Evolutionary conservation across 2,329 filamentous ascomycete species (phyloP), one percentile per base, ranked within the genome.

Genomic region (Fusarium solani-melongenae): DNA sequence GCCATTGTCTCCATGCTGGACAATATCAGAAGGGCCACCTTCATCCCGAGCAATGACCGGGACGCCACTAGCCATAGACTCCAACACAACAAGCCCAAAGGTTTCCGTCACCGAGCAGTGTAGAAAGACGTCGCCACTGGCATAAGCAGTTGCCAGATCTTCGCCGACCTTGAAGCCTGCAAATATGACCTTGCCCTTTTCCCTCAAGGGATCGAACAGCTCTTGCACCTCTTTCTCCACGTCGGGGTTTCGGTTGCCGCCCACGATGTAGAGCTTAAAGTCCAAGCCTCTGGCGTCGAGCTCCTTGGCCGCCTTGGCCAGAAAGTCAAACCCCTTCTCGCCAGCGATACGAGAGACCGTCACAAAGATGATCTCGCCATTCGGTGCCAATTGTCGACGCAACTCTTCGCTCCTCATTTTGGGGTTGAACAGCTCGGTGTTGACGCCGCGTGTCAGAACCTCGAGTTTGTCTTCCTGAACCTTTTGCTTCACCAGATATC

Each of bases 91-190:
- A 11, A 93, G 83, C 1, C 92, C 92, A 79, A 93, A 93, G 0
- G 92, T 93, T 80, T 93, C 92, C 1, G 91, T 93, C 66, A 93
- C 84, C 24, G 90, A 93, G 81, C 91, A 92, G 81, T 93, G 91
- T 15, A 93, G 81, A 77, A 93, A 93, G n/a, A 93, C 74, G 77
- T 93, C 91, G 1, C 88, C 91, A 5, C 88, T 89, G 3, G 92
- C 91, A 73, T 93, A 94, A 11, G 89, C 88, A n/a, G 85, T 83
- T n/a, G 91, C 91, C 10, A 93, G 84, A 3, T 86, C 85, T 58
- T 86, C 86, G 12, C 91, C 91, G 1, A 88, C 86, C 72, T 89
- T 85, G 82, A 93, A 91, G 1, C 92, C 91, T 0, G 91, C 89
- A 79, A 93, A 93, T n/a, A 90, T 76, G 39, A 93, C 90, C 59